A percentile compares a stretch with the other conserved stretches of the same genome.
phyloP scores from a whole-genome alignment of 805 yeast species.

The Grigorovia jiainica region DNA sequence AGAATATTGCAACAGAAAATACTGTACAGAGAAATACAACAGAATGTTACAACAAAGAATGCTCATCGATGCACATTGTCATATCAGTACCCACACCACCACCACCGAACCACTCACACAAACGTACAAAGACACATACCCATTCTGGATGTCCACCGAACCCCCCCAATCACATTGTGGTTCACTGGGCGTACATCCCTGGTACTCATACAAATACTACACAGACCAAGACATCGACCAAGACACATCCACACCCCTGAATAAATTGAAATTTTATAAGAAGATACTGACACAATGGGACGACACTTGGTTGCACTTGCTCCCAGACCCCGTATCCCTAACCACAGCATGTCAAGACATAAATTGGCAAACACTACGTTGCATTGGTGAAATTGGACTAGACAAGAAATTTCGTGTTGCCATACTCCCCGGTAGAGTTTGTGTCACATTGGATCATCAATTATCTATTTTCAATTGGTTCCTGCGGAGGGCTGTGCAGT shows the following conservation, averaged over 20 bases:
- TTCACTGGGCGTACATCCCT: conserved; percentile 79
- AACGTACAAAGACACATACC: too few species aligned
- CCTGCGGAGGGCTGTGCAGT: conserved; percentile 43
- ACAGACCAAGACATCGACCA: conserved; percentile 23
- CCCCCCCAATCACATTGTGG: conserved; percentile 18
- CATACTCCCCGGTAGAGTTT: conserved; percentile 36
- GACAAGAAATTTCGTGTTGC: conserved; percentile 65
- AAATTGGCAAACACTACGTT: conserved; percentile 10
- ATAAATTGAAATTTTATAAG: too few species aligned
- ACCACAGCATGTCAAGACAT: conserved; percentile 19
- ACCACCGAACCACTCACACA: too few species aligned
- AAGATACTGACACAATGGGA: conserved; percentile 32
- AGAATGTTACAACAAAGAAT: conserved; percentile 1
- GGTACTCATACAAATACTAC: conserved; percentile 68
- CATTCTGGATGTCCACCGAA: conserved; percentile 41
- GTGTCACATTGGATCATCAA: conserved; percentile 53
- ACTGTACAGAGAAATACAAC: too few species aligned
- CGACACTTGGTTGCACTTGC: background rate
- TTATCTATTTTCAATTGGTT: conserved; percentile 39
- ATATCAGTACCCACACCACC: conserved; percentile 6
- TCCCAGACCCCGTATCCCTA: background rate
- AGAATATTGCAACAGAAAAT: conserved; percentile 1
- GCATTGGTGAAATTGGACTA: conserved; percentile 87
- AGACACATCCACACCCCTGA: too few species aligned
- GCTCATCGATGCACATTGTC: conserved; percentile 32